These are phyloP conservation scores for Escovopsis sp. DNA, from an alignment of 2,329 filamentous ascomycete genomes.

Conservation along the genomic window DNA sequence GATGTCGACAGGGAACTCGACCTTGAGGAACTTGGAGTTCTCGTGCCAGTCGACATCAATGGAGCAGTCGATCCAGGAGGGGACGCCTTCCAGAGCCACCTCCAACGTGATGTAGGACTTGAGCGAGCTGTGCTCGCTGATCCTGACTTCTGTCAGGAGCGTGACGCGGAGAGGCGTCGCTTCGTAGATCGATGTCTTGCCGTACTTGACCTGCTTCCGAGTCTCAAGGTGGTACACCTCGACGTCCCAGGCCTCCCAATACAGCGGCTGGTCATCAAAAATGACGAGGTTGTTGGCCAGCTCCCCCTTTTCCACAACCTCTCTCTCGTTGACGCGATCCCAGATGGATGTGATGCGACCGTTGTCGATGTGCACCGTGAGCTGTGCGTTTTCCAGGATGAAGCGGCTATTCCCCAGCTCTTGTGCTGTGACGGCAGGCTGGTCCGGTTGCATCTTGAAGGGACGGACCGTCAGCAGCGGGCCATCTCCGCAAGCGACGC, in stretches of 20 bases:
- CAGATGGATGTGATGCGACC: constrained; percentile 75
- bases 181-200: constrained; percentile 56
- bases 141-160: constrained; percentile 68
- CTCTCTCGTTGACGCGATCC: constrained; percentile 57
- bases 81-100: constrained; percentile 43
- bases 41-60: constrained; percentile 95
- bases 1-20: constrained; percentile 90
- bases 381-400: constrained; percentile 62
- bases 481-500: constrained; percentile 41
- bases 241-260: constrained; percentile 97
- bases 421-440: constrained; percentile 35
- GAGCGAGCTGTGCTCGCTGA: constrained; percentile 75
- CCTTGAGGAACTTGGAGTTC: constrained; percentile 95
- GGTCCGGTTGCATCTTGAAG: constrained; percentile 29
- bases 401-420: constrained; percentile 47
- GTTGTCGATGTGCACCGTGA: constrained; percentile 54
- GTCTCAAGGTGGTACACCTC: constrained; percentile 92
- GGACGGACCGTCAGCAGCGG: constrained; percentile 34
- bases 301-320: constrained; percentile 56
- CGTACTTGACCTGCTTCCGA: constrained; percentile 56
- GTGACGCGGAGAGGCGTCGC: constrained; percentile 61
- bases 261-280: constrained; percentile 92
- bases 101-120: constrained; percentile 72
- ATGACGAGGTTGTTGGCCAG: constrained; percentile 87
- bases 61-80: constrained; percentile 58